Evolutionary conservation across 371 early-diverging fungal genomes (phyloP).

Genomic region (Syncephalastrum racemosum): DNA sequence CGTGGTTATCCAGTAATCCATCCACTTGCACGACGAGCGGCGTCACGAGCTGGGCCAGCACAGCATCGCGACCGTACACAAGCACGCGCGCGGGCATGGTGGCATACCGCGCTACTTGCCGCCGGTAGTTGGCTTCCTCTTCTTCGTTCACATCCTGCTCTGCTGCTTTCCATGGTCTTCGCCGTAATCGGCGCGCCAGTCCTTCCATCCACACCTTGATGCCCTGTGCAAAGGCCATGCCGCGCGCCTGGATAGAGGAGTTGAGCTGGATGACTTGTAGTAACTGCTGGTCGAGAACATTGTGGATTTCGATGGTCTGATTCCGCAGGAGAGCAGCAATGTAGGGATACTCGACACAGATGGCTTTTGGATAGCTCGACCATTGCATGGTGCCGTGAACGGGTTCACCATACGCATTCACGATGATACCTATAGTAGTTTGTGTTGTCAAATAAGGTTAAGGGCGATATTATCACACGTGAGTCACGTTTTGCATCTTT

Average conservation of each 20-base stretch:
- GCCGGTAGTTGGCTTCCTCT: slow-evolving; percentile 17
- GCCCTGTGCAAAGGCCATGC: slow-evolving; percentile 53
- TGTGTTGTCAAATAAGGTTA: slow-evolving; percentile 17
- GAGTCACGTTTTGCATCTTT: slow-evolving; percentile 1
- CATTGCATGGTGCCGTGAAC: slow-evolving; percentile 79
- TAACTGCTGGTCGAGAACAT: slow-evolving; percentile 64
- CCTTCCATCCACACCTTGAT: slow-evolving; percentile 50
- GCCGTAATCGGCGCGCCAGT: slow-evolving; percentile 29
- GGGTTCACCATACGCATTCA: slow-evolving; percentile 68
- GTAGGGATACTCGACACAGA: slow-evolving; percentile 78
- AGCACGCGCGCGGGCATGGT: slow-evolving; percentile 59
- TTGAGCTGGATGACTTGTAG: slow-evolving; percentile 62
- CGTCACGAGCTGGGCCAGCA: slow-evolving; percentile 65
- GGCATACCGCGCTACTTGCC: slow-evolving; percentile 41
- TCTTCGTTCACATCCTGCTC: slow-evolving; percentile 31
- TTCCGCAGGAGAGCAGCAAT: slow-evolving; percentile 70
- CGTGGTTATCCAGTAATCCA: slow-evolving; percentile 44
- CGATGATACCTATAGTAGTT: slow-evolving; percentile 73
- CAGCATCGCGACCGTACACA: slow-evolving; percentile 60
- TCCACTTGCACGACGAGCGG: slow-evolving; percentile 63
- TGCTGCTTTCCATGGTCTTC: slow-evolving; percentile 38
- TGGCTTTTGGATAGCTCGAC: slow-evolving; percentile 68
- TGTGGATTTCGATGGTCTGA: slow-evolving; percentile 74
- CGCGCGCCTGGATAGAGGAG: slow-evolving; percentile 44
- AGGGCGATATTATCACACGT: slow-evolving; percentile 1